Conservation (phyloP, 345 rosid species). For the Melastoma malabathricum region DNA sequence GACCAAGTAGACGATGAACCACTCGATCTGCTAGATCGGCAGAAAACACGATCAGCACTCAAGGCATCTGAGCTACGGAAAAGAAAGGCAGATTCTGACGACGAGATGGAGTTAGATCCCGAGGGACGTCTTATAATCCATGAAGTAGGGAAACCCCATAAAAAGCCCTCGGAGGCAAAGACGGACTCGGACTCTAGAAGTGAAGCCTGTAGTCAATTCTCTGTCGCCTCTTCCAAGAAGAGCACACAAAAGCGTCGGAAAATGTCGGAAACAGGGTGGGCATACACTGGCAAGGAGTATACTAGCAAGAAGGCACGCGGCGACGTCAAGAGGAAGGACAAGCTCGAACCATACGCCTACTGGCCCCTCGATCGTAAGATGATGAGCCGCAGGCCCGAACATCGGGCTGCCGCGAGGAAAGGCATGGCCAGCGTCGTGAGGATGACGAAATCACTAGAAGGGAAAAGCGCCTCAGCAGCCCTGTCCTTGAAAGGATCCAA, state of each 20-base stretch:
- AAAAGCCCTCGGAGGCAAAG: constrained; percentile 26
- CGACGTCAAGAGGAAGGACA: constrained; percentile 73
- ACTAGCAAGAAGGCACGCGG: constrained; percentile 84
- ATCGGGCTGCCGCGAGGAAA: constrained; percentile 68
- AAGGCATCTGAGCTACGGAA: constrained; percentile 40
- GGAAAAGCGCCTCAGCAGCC: constrained; percentile 48
- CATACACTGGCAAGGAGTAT: constrained; percentile 80
- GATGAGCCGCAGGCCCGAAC: constrained; percentile 90
- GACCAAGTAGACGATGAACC: constrained; percentile 85
- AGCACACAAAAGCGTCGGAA: constrained; percentile 53
- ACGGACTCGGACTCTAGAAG: constrained; percentile 45
- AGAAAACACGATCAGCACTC: constrained; percentile 66
- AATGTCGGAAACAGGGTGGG: constrained; percentile 67
- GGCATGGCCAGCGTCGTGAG: constrained; percentile 83
- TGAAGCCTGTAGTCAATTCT: constrained; percentile 34
- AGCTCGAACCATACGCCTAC: constrained; percentile 88
- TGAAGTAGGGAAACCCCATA: constrained; percentile 36
- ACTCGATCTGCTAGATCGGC: constrained; percentile 68
- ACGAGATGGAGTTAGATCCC: constrained; percentile 65
- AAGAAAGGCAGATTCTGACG: constrained; percentile 60
- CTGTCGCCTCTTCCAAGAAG: constrained; percentile 37
- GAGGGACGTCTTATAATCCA: constrained; percentile 64
- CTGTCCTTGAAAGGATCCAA: constrained; percentile 30
- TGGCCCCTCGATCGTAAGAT: constrained; percentile 98
- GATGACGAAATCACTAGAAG: constrained; percentile 67